Evolutionary conservation across 31 red algal genomes (phyloP).

Genomic region (Odonthalia washingtoniensis): DNA sequence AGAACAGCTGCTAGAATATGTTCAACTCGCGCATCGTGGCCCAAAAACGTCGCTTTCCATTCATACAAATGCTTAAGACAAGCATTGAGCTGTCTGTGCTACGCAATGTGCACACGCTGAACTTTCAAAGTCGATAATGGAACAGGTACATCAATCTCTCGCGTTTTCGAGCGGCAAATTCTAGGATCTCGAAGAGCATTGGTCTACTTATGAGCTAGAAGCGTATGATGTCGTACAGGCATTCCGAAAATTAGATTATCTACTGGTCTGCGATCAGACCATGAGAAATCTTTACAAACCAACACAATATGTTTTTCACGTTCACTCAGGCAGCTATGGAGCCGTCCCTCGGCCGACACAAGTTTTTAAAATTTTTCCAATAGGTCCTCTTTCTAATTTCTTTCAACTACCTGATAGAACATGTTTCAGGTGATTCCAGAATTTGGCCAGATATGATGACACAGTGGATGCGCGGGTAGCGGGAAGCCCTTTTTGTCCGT

Average conservation of each 20-base stretch:
- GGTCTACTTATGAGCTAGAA: conserved; percentile 45
- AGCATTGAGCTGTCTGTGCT: conserved; percentile 31
- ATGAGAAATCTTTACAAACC: conserved; percentile 47
- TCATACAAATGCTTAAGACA: conserved; percentile 52
- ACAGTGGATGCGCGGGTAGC: conserved; percentile 42
- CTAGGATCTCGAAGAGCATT: conserved; percentile 11
- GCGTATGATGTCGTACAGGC: conserved; percentile 40
- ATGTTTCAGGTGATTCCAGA: conserved; percentile 38
- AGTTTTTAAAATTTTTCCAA: conserved; percentile 40
- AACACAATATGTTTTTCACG: conserved; percentile 45
- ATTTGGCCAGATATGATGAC: too few species aligned
- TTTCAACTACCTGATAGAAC: conserved; percentile 39
- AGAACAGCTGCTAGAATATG: conserved; percentile 16
- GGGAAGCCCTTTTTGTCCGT: conserved; percentile 10
- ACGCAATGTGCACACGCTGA: conserved; percentile 9
- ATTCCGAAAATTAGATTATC: conserved; percentile 48
- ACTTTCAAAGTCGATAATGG: conserved; percentile 3
- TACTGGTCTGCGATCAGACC: conserved; percentile 32
- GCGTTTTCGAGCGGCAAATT: conserved; percentile 21
- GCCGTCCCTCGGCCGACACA: conserved; percentile 44
- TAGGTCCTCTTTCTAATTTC: conserved; percentile 39
- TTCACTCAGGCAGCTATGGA: conserved; percentile 45
- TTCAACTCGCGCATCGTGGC: conserved; percentile 35
- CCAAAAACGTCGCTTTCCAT: conserved; percentile 3
- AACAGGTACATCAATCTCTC: conserved; percentile 41